Conservation (phyloP, 371 early-diverging fungal genomes). For the Mortierella sp. region DNA sequence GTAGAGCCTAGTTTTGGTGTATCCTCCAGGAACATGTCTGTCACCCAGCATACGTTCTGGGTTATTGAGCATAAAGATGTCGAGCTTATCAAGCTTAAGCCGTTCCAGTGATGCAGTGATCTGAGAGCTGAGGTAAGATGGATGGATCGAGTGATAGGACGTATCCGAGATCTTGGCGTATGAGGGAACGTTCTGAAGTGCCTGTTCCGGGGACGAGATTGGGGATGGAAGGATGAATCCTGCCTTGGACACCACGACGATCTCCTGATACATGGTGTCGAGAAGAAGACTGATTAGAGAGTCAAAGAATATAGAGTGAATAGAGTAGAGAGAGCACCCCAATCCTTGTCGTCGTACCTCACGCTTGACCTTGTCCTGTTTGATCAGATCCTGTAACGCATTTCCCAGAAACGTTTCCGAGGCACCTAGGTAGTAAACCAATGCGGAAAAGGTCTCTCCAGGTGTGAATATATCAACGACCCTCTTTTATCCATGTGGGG, state of each 20-base stretch:
- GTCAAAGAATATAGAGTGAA: too few relatives aligned
- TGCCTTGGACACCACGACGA: constrained; percentile 77
- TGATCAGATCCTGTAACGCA: constrained; percentile 57
- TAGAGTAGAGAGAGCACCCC: too few relatives aligned
- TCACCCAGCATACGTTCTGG: constrained; percentile 81
- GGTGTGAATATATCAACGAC: too few relatives aligned
- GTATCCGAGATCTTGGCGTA: constrained; percentile 65
- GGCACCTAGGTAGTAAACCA: too few relatives aligned
- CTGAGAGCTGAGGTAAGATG: constrained; percentile 67
- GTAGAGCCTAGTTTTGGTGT: constrained; percentile 57
- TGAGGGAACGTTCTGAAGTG: constrained; percentile 38
- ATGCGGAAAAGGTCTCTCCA: too few relatives aligned
- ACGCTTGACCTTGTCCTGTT: constrained; percentile 56
- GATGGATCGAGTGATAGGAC: constrained; percentile 74
- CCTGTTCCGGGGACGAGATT: constrained; percentile 19
- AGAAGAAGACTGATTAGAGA: background rate
- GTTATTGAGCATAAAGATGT: constrained; percentile 82
- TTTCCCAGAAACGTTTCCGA: constrained; percentile 73
- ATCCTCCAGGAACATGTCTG: constrained; percentile 56
- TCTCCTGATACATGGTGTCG: constrained; percentile 42
- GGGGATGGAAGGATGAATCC: constrained; percentile 64
- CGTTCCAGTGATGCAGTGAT: constrained; percentile 69
- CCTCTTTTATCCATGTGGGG: too few relatives aligned
- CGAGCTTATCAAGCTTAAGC: constrained; percentile 67
- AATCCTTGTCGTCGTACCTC: constrained; percentile 47